Percentiles rank a stretch among this genome's conserved stretches.
phyloP scores from a whole-genome alignment of 169 alveolate species.

The Plasmodium berghei region DNA sequence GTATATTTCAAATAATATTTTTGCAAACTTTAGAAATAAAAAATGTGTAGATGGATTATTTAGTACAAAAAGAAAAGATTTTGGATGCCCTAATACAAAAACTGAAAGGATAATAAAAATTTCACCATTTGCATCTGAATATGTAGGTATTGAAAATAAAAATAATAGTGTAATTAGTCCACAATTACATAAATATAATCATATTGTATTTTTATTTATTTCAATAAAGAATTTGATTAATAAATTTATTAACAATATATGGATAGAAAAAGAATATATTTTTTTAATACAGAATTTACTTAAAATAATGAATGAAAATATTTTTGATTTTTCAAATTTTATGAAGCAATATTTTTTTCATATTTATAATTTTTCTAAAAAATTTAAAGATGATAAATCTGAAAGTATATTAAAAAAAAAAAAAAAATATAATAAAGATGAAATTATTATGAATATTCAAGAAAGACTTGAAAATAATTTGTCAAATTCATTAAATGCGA shows the following conservation, averaged over 20 bases:
- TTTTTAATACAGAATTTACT: constrained; percentile 18
- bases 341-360: constrained; percentile 16
- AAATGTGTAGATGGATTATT: constrained; percentile 83
- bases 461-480: neutral
- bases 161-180: constrained; percentile 65
- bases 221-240: constrained; percentile 33
- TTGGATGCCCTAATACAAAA: constrained; percentile 78
- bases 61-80: constrained; percentile 53
- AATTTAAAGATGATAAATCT: neutral
- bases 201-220: constrained; percentile 26
- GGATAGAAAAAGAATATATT: constrained; percentile 49
- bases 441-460: too few relatives aligned
- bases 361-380: neutral
- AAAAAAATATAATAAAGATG: neutral
- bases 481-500: neutral
- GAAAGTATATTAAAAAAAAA: neutral
- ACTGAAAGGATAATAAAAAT: constrained; percentile 76
- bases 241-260: constrained; percentile 29
- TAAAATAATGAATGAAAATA: constrained; percentile 9
- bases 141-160: constrained; percentile 71
- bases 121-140: constrained; percentile 49
- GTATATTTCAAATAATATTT: constrained; percentile 74
- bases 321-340: constrained; percentile 19
- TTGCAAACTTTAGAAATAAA: constrained; percentile 78
- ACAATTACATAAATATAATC: constrained; percentile 28